Conservation (phyloP, 257 asterid genomes). For the Coffea canephora region DNA sequence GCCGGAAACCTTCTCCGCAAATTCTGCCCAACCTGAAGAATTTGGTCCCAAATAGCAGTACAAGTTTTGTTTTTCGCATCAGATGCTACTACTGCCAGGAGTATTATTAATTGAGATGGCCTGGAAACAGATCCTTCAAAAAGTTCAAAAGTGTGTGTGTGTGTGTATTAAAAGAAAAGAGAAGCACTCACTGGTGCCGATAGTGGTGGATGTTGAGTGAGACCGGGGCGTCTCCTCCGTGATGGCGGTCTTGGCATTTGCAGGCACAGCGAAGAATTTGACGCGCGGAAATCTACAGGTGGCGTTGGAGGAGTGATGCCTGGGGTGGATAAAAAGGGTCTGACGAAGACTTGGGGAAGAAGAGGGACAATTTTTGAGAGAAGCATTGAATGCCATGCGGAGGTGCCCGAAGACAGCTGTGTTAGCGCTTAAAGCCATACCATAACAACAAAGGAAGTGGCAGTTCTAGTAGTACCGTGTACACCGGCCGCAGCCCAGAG, state of each 20-base stretch:
- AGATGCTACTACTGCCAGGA: too few relatives aligned
- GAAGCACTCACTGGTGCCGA: neutral
- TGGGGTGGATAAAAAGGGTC: neutral
- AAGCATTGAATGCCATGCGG: neutral
- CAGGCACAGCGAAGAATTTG: neutral
- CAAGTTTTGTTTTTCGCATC: too few relatives aligned
- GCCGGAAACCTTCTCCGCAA: slow-evolving; percentile 65
- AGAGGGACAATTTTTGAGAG: neutral
- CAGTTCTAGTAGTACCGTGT: too few relatives aligned
- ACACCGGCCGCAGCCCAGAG: too few relatives aligned
- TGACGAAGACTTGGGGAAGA: neutral
- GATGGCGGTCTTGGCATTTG: slow-evolving; percentile 5
- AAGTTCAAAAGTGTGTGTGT: too few relatives aligned
- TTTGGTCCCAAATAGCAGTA: too few relatives aligned
- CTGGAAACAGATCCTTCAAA: neutral
- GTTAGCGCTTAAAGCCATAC: slow-evolving; percentile 5
- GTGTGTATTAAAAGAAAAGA: neutral
- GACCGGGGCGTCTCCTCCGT: neutral
- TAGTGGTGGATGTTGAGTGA: neutral
- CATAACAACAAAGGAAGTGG: neutral
- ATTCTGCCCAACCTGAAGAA: slow-evolving; percentile 53
- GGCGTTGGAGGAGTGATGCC: neutral
- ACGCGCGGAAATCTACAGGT: neutral
- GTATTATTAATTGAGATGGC: too few relatives aligned
- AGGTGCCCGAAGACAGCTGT: neutral